Percentiles rank a stretch among this genome's conserved stretches.
phyloP scores from a whole-genome alignment of 2,329 filamentous ascomycete species.

The Paramyrothecium roridum region DNA sequence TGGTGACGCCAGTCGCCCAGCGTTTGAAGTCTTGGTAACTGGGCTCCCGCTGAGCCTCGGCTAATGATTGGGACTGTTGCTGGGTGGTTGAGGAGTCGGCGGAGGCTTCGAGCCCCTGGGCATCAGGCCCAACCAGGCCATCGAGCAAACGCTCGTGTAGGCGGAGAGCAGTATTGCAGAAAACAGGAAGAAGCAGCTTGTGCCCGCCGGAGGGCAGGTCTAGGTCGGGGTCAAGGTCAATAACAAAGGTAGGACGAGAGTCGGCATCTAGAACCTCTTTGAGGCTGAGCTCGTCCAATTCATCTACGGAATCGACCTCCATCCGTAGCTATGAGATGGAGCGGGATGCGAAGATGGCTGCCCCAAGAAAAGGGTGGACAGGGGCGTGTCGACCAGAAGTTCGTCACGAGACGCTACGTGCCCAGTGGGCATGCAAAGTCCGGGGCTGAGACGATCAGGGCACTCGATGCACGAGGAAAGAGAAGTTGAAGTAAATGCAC shows the following conservation, averaged over 20 bases:
- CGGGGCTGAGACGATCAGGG: too few species aligned
- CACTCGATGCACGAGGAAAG: too few species aligned
- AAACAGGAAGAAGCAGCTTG: conserved; percentile 26
- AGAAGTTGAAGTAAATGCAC: too few species aligned
- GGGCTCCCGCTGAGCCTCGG: neutral
- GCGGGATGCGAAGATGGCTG: neutral
- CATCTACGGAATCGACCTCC: conserved; percentile 9
- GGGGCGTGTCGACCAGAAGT: neutral
- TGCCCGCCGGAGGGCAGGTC: conserved; percentile 10
- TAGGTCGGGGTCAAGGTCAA: conserved; percentile 32
- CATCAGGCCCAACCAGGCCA: conserved; percentile 15
- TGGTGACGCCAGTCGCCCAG: conserved; percentile 38
- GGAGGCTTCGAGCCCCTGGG: neutral
- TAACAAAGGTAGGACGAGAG: conserved; percentile 32
- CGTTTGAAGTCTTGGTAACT: conserved; percentile 31
- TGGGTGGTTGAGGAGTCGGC: neutral
- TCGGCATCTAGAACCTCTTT: conserved; percentile 39
- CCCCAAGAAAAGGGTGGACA: neutral
- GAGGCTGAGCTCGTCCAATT: conserved; percentile 33
- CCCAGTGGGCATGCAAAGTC: too few species aligned
- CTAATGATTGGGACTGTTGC: neutral
- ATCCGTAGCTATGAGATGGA: conserved; percentile 1
- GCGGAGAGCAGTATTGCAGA: conserved; percentile 29
- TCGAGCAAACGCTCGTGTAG: conserved; percentile 29
- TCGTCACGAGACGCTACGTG: too few species aligned